Base-by-base conservation (phyloP, 495 filamentous ascomycete genomes). In the Recurvomyces mirabilis region DNA sequence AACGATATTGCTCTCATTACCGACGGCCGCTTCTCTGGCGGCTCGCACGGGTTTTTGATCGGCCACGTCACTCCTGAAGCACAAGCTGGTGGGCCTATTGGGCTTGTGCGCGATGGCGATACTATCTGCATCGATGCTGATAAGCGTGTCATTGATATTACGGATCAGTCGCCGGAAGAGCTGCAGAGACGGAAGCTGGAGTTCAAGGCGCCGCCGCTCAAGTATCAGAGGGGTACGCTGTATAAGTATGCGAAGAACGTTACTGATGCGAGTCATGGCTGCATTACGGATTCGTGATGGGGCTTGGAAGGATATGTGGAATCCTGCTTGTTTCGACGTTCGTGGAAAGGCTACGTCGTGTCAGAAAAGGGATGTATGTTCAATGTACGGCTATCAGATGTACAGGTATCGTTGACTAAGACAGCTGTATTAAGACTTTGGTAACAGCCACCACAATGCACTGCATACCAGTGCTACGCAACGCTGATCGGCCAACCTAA, bases 1-100 rank as follows among this genome's bases (percentile, higher is more conserved):
- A 68, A 87, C 49, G 84, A 89, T 54, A 81, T 88, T 3, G 84
- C 84, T 5, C 68, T 89, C 22, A 73, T 89, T 44, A 89, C 82
- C 1, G 82, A 87, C 56, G 82, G 82, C 12, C 70, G 82, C 12
- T 87, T 86, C 69, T 77, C 74, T 19, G 84, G 84, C 34, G 84
- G 84, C 39, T 76, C 70, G 50, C 82, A 87, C 66, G 82, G 82
- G 4, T 87, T 87, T 69, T 59, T 87, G 47, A 86, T 87, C 54
- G 82, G 82, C 10, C 79, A 84, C 55, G 74, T 84, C 47, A 78
- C 79, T 17, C 79, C 79, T 14, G 79, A 84, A 60, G 79, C 79
- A 7, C 73, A 78, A 54, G 74, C 74, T 47, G 79, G 79, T 25
- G 79, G 79, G 0, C 79, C 79, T 9, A 81, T 84, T 49, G 82